phyloP scores from a whole-genome alignment of 805 yeast genomes.

The Myxozyma mucilagina region DNA sequence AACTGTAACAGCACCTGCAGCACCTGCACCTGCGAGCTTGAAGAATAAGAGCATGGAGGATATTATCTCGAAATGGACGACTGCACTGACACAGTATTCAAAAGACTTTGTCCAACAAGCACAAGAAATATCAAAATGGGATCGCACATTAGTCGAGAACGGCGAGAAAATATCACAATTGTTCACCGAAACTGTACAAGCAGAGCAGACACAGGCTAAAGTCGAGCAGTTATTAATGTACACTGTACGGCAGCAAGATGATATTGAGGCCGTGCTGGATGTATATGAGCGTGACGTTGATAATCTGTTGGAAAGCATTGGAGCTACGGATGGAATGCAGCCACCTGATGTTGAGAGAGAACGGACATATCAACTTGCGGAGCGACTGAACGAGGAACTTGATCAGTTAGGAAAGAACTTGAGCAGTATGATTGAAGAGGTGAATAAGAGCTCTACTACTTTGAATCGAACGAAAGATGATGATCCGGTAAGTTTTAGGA shows the following conservation, averaged over 20 bases:
- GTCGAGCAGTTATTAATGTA: constrained; percentile 85
- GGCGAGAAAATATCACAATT: constrained; percentile 81
- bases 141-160: constrained; percentile 73
- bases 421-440: constrained; percentile 72
- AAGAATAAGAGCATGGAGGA: constrained; percentile 93
- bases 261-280: constrained; percentile 75
- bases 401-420: constrained; percentile 76
- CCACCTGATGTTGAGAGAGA: constrained; percentile 78
- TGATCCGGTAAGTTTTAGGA: constrained; percentile 37
- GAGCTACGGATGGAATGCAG: constrained; percentile 42
- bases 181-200: constrained; percentile 72
- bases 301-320: constrained; percentile 33
- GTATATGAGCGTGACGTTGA: constrained; percentile 79
- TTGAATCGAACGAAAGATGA: constrained; percentile 47
- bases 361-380: constrained; percentile 85
- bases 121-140: constrained; percentile 79
- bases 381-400: constrained; percentile 75
- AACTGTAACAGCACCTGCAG: constrained; percentile 12
- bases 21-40: constrained; percentile 48
- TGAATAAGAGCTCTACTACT: constrained; percentile 54
- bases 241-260: constrained; percentile 90
- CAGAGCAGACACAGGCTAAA: constrained; percentile 80
- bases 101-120: constrained; percentile 75
- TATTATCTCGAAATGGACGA: constrained; percentile 88
- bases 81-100: constrained; percentile 72